Conservation (phyloP, 768 basidiomycete species). For the Mrakia hoshinonis region DNA sequence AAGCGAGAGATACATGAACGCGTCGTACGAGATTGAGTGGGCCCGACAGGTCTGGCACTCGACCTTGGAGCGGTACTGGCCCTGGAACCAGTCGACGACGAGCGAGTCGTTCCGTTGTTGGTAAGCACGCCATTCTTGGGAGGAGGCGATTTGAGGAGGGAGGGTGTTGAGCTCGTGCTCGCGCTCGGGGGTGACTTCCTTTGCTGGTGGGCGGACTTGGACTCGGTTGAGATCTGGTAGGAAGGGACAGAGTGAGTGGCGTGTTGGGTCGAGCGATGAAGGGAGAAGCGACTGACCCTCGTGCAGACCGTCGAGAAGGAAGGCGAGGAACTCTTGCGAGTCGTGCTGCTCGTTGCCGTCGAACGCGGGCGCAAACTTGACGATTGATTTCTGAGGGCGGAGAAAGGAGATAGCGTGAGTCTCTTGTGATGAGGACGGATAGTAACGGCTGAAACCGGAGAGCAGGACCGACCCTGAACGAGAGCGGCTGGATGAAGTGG, state of each 20-base stretch:
- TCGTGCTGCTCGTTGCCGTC: slow-evolving; percentile 84
- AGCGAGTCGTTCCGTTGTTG: slow-evolving; percentile 81
- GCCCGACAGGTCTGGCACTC: slow-evolving; percentile 75
- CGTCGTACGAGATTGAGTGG: slow-evolving; percentile 54
- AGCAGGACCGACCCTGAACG: slow-evolving; percentile 65
- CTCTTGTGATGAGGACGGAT: no score
- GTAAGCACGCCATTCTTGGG: slow-evolving; percentile 88
- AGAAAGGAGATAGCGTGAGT: background rate
- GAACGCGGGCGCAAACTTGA: slow-evolving; percentile 59
- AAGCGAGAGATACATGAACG: slow-evolving; percentile 88
- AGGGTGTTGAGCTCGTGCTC: slow-evolving; percentile 83
- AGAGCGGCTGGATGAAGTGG: slow-evolving; percentile 68
- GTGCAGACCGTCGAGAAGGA: slow-evolving; percentile 84
- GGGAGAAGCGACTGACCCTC: slow-evolving; percentile 42
- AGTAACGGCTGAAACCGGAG: no score
- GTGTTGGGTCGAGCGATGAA: background rate
- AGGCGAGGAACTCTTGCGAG: slow-evolving; percentile 91
- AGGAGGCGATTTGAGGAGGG: slow-evolving; percentile 77
- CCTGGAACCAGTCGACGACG: slow-evolving; percentile 95
- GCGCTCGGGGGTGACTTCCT: slow-evolving; percentile 59
- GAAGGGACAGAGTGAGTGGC: background rate
- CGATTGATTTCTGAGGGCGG: slow-evolving; percentile 51
- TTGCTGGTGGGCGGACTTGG: slow-evolving; percentile 57
- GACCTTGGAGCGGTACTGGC: slow-evolving; percentile 83
- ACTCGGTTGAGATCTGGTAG: slow-evolving; percentile 63